Evolutionary conservation across 1,139 yeast species (phyloP).

Genomic region (Debaryomyces coudertii): DNA sequence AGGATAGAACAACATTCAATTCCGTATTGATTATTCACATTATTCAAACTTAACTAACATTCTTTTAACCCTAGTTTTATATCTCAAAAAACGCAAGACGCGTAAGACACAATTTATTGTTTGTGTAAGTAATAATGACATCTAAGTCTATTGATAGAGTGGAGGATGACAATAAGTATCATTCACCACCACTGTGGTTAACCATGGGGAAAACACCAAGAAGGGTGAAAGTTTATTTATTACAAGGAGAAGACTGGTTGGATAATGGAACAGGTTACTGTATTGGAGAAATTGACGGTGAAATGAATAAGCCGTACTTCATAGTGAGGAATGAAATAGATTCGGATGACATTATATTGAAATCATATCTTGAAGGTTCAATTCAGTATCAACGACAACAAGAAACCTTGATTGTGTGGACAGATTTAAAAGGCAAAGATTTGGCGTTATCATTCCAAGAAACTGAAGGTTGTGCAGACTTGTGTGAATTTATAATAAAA

Average conservation of each 20-base stretch:
- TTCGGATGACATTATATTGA: slow-evolving; percentile 60
- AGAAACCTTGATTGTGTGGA: slow-evolving; percentile 94
- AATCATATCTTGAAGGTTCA: slow-evolving; percentile 68
- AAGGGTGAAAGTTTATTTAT: slow-evolving; percentile 85
- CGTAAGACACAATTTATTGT: slow-evolving; percentile 3
- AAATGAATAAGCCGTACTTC: slow-evolving; percentile 55
- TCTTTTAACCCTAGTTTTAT: background rate
- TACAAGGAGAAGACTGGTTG: slow-evolving; percentile 83
- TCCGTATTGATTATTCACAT: background rate
- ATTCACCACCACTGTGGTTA: background rate
- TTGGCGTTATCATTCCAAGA: slow-evolving; percentile 93
- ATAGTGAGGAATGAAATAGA: slow-evolving; percentile 74
- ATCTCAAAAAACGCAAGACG: slow-evolving; percentile 8
- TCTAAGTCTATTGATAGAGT: background rate
- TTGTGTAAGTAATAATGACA: slow-evolving; percentile 7
- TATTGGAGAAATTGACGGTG: slow-evolving; percentile 60
- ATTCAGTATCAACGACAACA: slow-evolving; percentile 92
- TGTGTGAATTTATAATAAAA: slow-evolving; percentile 78
- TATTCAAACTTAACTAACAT: background rate
- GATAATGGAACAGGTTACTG: slow-evolving; percentile 95
- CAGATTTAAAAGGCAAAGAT: slow-evolving; percentile 76
- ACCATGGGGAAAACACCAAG: slow-evolving; percentile 45
- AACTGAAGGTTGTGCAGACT: slow-evolving; percentile 80
- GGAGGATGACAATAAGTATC: slow-evolving; percentile 1
- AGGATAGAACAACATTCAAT: background rate